Evolutionary conservation across 768 basidiomycete genomes (phyloP).

Genomic region (Wakefieldia striispora): DNA sequence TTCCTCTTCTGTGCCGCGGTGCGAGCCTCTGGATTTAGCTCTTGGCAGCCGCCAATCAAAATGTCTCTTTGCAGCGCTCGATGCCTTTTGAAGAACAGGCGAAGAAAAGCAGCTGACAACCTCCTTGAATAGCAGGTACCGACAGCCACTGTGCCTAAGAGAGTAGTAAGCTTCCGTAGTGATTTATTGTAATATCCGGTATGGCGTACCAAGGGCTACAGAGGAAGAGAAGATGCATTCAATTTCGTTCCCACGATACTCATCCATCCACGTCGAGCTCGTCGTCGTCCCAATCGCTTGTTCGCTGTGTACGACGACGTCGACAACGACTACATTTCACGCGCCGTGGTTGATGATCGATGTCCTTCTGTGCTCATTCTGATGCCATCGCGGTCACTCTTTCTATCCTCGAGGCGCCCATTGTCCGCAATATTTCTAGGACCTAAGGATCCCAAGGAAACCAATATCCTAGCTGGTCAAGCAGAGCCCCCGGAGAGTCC

Average conservation of each 20-base stretch:
- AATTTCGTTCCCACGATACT: conserved; percentile 26
- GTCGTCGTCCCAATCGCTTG: conserved; percentile 20
- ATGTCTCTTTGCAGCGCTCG: too few relatives aligned
- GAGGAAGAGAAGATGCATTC: too few relatives aligned
- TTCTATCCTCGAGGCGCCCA: conserved; percentile 46
- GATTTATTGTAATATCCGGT: too few relatives aligned
- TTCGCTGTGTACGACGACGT: conserved; percentile 29
- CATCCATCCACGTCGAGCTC: conserved; percentile 19
- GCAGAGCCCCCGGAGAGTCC: conserved; percentile 69
- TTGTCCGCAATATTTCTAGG: conserved; percentile 63
- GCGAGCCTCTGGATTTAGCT: too few relatives aligned
- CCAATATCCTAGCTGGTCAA: conserved; percentile 59
- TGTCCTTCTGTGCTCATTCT: conserved; percentile 21
- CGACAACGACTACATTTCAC: conserved; percentile 7
- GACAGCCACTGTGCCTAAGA: too few relatives aligned
- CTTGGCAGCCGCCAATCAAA: too few relatives aligned
- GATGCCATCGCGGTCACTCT: conserved; percentile 52
- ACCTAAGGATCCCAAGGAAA: conserved; percentile 37
- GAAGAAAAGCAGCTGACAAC: too few relatives aligned
- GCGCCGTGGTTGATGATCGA: conserved; percentile 31
- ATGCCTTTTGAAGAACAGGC: too few relatives aligned
- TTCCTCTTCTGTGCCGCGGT: too few relatives aligned
- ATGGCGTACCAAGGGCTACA: too few relatives aligned
- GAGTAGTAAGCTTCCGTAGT: too few relatives aligned
- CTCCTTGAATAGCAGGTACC: too few relatives aligned